A percentile compares a stretch with the other conserved stretches of the same genome.
Evolutionary conservation across 2,329 filamentous ascomycete species (phyloP).

Genomic region (Diaporthe nobilis): DNA sequence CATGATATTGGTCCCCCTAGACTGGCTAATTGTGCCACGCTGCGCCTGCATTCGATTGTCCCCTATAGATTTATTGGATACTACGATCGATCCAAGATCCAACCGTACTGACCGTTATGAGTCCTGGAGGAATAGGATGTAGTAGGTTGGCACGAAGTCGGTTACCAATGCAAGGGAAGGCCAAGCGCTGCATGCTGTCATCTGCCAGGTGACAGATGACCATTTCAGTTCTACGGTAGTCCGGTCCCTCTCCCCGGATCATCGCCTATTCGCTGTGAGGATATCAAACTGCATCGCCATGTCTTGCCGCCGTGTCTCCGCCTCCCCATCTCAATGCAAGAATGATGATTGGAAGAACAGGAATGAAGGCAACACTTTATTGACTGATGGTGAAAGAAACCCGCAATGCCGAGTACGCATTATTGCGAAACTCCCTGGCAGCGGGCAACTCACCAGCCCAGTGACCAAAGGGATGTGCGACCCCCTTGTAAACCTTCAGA

Average conservation of each 20-base stretch:
- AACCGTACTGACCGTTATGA: neutral
- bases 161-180: neutral
- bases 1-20: neutral
- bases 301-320: too few relatives aligned
- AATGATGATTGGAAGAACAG: neutral
- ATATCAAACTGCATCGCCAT: neutral
- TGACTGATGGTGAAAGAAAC: constrained; percentile 44
- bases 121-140: neutral
- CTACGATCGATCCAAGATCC: neutral
- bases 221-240: too few relatives aligned
- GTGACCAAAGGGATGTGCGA: constrained; percentile 53
- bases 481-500: constrained; percentile 53
- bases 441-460: constrained; percentile 53
- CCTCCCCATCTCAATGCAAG: neutral
- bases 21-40: neutral
- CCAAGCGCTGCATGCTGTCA: neutral
- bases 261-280: neutral
- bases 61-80: neutral
- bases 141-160: neutral
- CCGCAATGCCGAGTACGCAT: constrained; percentile 51
- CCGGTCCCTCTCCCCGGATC: neutral
- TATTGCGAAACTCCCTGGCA: constrained; percentile 50
- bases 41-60: neutral
- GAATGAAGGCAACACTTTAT: neutral
- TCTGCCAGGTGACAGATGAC: neutral